These are phyloP conservation scores for Xylaria scruposa DNA, from an alignment of 495 filamentous ascomycete genomes.

Conservation along the genomic window DNA sequence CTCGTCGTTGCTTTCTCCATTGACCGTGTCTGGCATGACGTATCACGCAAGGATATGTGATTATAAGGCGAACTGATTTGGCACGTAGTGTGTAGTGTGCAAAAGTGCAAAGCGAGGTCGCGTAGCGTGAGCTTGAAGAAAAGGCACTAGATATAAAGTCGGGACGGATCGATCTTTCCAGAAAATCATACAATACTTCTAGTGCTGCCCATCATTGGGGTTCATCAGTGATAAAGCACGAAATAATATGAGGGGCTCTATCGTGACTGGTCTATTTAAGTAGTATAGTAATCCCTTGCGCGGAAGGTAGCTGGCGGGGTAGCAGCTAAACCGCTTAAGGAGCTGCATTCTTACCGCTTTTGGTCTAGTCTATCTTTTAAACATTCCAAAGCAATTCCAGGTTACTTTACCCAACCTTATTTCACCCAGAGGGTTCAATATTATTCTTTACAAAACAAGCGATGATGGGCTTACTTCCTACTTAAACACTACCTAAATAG, in stretches of 20 bases:
- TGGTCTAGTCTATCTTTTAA: not conserved
- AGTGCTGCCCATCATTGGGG: not conserved
- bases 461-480: not conserved
- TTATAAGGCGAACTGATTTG: not conserved
- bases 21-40: constrained; percentile 45
- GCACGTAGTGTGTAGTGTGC: not conserved
- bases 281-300: not conserved
- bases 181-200: not conserved
- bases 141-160: not conserved
- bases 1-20: constrained; percentile 39
- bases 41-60: constrained; percentile 4
- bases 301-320: not conserved
- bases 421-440: not conserved
- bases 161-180: not conserved
- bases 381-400: too few relatives aligned
- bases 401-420: too few relatives aligned
- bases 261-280: not conserved
- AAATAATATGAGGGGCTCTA: not conserved
- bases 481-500: too few relatives aligned
- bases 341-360: not conserved
- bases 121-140: not conserved
- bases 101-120: not conserved
- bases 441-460: not conserved
- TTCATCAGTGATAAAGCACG: constrained; percentile 1
- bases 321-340: not conserved